Percentiles rank a stretch among this genome's conserved stretches.
phyloP scores from a whole-genome alignment of 1,139 yeast genomes.

The Saccharomyces hybrid region DNA sequence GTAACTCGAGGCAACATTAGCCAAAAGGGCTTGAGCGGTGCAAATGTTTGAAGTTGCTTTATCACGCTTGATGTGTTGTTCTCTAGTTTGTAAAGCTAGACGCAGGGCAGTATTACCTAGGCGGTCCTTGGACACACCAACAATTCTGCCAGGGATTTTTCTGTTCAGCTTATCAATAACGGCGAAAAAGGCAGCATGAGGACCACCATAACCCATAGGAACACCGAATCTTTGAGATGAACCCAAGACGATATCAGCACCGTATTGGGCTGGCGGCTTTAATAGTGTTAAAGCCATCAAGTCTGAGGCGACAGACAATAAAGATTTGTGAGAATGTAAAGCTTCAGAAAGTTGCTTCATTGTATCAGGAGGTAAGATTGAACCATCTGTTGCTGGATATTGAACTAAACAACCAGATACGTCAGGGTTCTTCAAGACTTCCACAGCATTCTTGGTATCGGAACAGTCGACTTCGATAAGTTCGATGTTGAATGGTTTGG shows the following conservation, averaged over 20 bases:
- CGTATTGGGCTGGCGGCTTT: conserved; percentile 75
- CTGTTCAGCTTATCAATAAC: conserved; percentile 72
- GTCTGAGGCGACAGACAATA: conserved; percentile 82
- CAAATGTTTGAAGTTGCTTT: conserved; percentile 96
- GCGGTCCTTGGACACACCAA: conserved; percentile 88
- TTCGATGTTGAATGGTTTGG: conserved; percentile 63
- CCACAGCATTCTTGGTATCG: conserved; percentile 11
- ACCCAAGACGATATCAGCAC: conserved; percentile 91
- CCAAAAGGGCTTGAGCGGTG: conserved; percentile 93
- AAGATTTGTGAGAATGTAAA: conserved; percentile 64
- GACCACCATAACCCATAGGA: conserved; percentile 97
- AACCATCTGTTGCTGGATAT: conserved; percentile 86
- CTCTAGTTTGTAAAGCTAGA: conserved; percentile 93
- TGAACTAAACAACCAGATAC: conserved; percentile 82
- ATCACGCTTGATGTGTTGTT: conserved; percentile 94
- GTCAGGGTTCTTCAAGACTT: conserved; percentile 21
- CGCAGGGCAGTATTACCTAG: conserved; percentile 82
- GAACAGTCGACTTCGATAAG: conserved; percentile 50
- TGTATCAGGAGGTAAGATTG: conserved; percentile 42
- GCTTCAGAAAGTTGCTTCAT: conserved; percentile 52
- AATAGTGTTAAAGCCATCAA: conserved; percentile 78
- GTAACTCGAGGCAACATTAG: conserved; percentile 91
- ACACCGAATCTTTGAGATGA: conserved; percentile 94
- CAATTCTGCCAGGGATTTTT: conserved; percentile 93
- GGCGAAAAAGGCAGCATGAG: conserved; percentile 96